phyloP scores from a whole-genome alignment of 441 rosid species.

The Gossypium davidsonii region DNA sequence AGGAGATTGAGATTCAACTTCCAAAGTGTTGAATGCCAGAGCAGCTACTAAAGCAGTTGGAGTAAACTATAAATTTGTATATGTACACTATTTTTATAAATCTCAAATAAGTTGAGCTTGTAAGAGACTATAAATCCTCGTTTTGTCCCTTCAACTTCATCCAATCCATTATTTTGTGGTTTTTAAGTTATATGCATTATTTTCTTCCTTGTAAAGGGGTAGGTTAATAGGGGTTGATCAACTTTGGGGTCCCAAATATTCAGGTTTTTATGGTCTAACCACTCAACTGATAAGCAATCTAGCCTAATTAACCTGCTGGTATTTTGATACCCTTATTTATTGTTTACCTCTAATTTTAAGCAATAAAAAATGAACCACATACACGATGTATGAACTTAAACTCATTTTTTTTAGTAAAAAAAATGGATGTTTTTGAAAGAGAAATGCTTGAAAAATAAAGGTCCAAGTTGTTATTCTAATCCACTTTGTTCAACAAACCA shows the following conservation, averaged over 20 bases:
- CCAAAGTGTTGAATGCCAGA: too few relatives aligned
- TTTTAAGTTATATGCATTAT: not conserved
- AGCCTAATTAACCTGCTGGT: slow-evolving; percentile 17
- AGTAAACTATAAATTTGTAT: too few relatives aligned
- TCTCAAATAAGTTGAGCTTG: not conserved
- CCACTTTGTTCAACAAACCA: slow-evolving; percentile 13
- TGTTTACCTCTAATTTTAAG: not conserved
- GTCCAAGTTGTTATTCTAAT: not conserved
- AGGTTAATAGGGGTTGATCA: not conserved
- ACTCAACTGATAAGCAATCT: not conserved
- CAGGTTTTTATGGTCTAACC: slow-evolving; percentile 11
- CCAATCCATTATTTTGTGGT: not conserved
- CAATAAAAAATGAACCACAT: not conserved
- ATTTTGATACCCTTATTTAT: slow-evolving; percentile 8
- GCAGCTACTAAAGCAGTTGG: not conserved
- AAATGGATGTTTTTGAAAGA: not conserved
- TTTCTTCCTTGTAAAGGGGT: not conserved
- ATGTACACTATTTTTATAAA: not conserved
- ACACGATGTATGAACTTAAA: not conserved
- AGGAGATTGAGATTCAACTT: not conserved
- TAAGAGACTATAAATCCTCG: too few relatives aligned
- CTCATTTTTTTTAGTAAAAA: not conserved
- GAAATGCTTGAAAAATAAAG: not conserved
- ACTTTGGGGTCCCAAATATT: not conserved
- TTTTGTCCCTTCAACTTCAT: not conserved